phyloP scores from a whole-genome alignment of 345 rosid genomes.

The Euphorbia tirucalli region DNA sequence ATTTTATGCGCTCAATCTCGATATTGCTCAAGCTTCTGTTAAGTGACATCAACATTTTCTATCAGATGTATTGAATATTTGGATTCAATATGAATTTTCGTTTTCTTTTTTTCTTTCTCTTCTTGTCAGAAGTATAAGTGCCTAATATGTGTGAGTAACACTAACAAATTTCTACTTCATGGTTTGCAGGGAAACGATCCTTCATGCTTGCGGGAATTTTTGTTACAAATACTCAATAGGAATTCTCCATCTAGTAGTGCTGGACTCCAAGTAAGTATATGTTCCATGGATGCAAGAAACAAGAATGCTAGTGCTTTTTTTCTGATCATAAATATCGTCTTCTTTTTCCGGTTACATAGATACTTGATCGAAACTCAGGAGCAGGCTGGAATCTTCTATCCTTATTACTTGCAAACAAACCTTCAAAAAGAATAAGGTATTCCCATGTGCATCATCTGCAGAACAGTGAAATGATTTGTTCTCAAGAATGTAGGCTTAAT shows the following conservation, averaged over 20 bases:
- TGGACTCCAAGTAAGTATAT: conserved; percentile 70
- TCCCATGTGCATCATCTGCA: not conserved
- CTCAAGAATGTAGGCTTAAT: not conserved
- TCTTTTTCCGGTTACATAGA: conserved; percentile 41
- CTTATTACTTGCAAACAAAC: conserved; percentile 68
- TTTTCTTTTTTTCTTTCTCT: not conserved
- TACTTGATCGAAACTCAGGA: conserved; percentile 94
- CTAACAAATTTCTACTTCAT: not conserved
- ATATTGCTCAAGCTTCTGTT: not conserved
- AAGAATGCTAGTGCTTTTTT: not conserved
- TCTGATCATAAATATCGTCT: conserved; percentile 3
- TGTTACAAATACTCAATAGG: conserved; percentile 54
- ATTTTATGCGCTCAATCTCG: no score
- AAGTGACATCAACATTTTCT: not conserved
- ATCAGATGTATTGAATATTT: not conserved
- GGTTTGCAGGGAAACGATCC: conserved; percentile 81
- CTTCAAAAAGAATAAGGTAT: conserved; percentile 81
- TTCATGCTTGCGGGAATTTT: conserved; percentile 81
- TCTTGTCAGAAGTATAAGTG: conserved; percentile 1
- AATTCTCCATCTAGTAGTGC: conserved; percentile 65
- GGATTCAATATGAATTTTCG: no score
- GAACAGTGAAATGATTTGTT: not conserved
- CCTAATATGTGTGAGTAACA: no score
- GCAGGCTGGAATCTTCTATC: conserved; percentile 96
- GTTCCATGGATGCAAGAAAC: conserved; percentile 5